These are phyloP conservation scores for Sabuloglossum arenarium DNA, from an alignment of 495 filamentous ascomycete species.

Conservation along the genomic window DNA sequence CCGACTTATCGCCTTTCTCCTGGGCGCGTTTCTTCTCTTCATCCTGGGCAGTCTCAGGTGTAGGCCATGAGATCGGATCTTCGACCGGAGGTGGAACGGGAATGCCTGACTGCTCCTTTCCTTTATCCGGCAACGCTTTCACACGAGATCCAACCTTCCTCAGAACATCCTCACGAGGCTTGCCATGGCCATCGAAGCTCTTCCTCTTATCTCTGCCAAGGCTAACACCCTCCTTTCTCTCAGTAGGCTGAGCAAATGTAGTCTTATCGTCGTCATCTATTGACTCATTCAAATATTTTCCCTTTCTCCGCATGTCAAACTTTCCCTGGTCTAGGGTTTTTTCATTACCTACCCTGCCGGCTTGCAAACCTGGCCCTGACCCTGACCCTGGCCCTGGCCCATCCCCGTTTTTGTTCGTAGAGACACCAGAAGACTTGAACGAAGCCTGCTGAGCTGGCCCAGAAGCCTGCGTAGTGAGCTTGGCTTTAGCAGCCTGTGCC, in stretches of 20 bases:
- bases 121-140: conserved; percentile 26
- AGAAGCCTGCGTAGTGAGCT: conserved; percentile 21
- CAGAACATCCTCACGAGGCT: conserved; percentile 24
- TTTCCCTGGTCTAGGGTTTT: background rate
- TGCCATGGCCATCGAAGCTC: conserved; percentile 17
- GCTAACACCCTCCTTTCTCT: background rate
- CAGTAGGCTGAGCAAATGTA: background rate
- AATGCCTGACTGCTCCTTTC: conserved; percentile 21
- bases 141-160: conserved; percentile 16
- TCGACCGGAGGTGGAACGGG: conserved; percentile 41
- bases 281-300: background rate
- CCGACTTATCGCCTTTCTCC: conserved; percentile 41
- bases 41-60: conserved; percentile 57
- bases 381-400: background rate
- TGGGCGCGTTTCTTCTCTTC: conserved; percentile 52
- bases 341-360: conserved; percentile 3
- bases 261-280: background rate
- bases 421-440: background rate
- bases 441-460: conserved; percentile 11
- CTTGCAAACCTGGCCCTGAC: conserved; percentile 3
- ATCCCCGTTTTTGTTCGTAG: background rate
- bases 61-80: conserved; percentile 72
- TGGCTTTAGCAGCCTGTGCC: conserved; percentile 43
- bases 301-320: background rate
- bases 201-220: conserved; percentile 18